Conservation (phyloP, 208 protist species). For the Leishmania guyanensis region DNA sequence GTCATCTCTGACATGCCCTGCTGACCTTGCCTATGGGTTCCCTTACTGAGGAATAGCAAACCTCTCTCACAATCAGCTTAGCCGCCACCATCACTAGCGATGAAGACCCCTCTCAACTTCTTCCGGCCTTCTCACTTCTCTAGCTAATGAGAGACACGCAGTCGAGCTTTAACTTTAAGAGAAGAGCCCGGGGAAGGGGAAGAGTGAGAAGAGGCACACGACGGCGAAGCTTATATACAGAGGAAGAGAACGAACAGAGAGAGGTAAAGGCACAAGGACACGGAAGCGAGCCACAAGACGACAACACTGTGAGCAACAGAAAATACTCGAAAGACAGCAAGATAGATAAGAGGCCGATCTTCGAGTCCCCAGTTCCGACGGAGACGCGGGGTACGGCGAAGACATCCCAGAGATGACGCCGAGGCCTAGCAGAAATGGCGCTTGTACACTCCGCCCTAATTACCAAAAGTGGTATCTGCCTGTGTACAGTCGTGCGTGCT, state of each 20-base stretch:
- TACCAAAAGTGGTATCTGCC: background rate
- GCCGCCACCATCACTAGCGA: background rate
- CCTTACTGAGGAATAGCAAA: background rate
- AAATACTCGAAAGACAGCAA: background rate
- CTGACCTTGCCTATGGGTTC: background rate
- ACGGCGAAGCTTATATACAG: background rate
- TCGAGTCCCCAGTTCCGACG: background rate
- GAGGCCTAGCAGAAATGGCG: background rate
- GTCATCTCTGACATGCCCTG: background rate
- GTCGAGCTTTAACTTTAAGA: background rate
- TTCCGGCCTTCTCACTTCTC: background rate
- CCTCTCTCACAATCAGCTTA: background rate
- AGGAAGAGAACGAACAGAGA: background rate
- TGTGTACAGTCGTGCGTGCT: no score
- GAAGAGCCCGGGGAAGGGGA: background rate
- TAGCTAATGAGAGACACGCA: background rate
- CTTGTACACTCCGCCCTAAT: no score
- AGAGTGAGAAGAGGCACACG: conserved; percentile 2
- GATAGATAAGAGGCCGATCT: background rate
- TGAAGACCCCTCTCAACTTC: background rate
- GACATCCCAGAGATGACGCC: background rate
- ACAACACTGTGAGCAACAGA: background rate
- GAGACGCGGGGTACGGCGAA: background rate
- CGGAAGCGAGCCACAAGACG: background rate
- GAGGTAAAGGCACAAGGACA: background rate